phyloP scores from a whole-genome alignment of 2,329 filamentous ascomycete species.

The Fusarium sp. region DNA sequence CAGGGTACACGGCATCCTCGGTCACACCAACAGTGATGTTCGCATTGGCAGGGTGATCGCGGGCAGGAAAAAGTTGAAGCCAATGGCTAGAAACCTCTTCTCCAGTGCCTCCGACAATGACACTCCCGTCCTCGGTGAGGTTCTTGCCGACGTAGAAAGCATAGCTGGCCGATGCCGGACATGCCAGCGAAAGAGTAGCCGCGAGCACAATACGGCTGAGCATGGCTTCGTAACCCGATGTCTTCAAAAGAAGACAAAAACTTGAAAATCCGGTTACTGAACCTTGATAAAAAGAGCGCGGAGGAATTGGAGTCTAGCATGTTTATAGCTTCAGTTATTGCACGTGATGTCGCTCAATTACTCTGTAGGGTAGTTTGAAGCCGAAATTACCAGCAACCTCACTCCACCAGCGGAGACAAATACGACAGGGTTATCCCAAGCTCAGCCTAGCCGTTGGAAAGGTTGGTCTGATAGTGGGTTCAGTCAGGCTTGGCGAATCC shows the following conservation, averaged over 20 bases:
- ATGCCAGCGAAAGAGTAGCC: constrained; percentile 29
- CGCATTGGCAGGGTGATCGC: constrained; percentile 57
- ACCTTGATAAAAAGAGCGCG: constrained; percentile 17
- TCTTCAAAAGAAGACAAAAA: neutral
- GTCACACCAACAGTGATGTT: constrained; percentile 53
- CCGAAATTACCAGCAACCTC: constrained; percentile 20
- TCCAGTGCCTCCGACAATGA: constrained; percentile 62
- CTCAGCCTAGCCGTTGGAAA: constrained; percentile 13
- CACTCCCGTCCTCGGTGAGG: constrained; percentile 59
- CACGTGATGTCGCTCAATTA: constrained; percentile 41
- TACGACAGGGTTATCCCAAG: neutral
- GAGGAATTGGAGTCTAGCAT: neutral
- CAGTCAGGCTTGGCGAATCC: neutral
- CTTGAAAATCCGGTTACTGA: neutral
- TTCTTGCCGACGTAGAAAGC: constrained; percentile 64
- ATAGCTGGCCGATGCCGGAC: constrained; percentile 54
- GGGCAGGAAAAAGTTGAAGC: constrained; percentile 62
- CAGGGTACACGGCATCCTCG: constrained; percentile 37
- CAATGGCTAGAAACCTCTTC: constrained; percentile 65
- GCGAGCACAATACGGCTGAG: constrained; percentile 19
- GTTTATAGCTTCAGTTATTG: constrained; percentile 23
- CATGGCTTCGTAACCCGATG: constrained; percentile 9
- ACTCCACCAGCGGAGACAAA: constrained; percentile 4
- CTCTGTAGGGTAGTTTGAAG: constrained; percentile 20
- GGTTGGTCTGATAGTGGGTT: neutral